phyloP scores from a whole-genome alignment of 768 basidiomycete species.

The Ramaria rubella region DNA sequence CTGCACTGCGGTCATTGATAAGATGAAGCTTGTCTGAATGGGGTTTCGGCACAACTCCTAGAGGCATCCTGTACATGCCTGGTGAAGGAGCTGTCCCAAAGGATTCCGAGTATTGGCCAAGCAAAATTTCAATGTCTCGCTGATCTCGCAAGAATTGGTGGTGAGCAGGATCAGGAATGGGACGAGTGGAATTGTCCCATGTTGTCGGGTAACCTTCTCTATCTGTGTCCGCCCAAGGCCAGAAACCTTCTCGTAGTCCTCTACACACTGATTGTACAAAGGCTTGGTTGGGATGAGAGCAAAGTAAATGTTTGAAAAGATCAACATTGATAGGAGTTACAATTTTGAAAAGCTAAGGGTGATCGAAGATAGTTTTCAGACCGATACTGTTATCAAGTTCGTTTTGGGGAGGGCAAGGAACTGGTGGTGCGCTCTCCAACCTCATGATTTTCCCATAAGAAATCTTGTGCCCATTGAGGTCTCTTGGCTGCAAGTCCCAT shows the following conservation, averaged over 20 bases:
- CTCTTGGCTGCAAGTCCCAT: neutral
- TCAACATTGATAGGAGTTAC: slow-evolving; percentile 32
- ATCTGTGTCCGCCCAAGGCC: slow-evolving; percentile 34
- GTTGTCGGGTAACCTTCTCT: neutral
- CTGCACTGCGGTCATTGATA: slow-evolving; percentile 28
- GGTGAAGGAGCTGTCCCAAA: slow-evolving; percentile 22
- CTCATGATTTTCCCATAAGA: neutral
- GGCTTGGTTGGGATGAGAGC: slow-evolving; percentile 30
- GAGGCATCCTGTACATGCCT: slow-evolving; percentile 27
- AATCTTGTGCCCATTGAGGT: neutral
- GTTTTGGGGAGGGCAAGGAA: neutral
- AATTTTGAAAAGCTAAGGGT: slow-evolving; percentile 32
- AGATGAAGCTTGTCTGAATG: slow-evolving; percentile 21
- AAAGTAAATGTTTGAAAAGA: slow-evolving; percentile 23
- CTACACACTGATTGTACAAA: slow-evolving; percentile 28
- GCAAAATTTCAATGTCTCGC: slow-evolving; percentile 18
- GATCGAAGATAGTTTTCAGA: slow-evolving; percentile 17
- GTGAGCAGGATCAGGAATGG: slow-evolving; percentile 5
- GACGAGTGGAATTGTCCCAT: slow-evolving; percentile 3
- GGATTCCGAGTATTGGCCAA: slow-evolving; percentile 17
- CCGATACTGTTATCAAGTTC: slow-evolving; percentile 14
- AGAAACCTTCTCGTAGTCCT: slow-evolving; percentile 35
- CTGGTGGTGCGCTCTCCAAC: neutral
- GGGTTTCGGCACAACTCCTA: slow-evolving; percentile 26
- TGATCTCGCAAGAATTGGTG: slow-evolving; percentile 22